Percentiles rank a stretch among this genome's conserved stretches.
Evolutionary conservation across 2,329 filamentous ascomycete species (phyloP).

Genomic region (Anthostomella pinea): DNA sequence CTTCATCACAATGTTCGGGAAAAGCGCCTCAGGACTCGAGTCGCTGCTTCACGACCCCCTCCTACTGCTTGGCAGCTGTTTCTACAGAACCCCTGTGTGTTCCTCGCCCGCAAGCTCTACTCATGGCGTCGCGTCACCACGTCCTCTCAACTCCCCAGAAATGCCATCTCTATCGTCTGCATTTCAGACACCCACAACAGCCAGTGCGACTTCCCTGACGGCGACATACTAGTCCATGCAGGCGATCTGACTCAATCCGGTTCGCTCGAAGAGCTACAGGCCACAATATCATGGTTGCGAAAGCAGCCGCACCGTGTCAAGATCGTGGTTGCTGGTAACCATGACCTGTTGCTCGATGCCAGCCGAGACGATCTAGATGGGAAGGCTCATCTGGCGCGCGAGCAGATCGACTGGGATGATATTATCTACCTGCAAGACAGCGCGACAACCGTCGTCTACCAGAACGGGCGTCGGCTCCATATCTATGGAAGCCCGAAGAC

Average conservation of each 20-base stretch:
- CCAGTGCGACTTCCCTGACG: slow-evolving; percentile 35
- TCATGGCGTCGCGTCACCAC: slow-evolving; percentile 11
- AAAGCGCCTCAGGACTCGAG: slow-evolving; percentile 8
- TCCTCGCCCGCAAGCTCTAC: slow-evolving; percentile 12
- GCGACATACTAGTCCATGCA: slow-evolving; percentile 46
- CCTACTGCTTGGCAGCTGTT: slow-evolving; percentile 16
- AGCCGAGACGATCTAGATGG: slow-evolving; percentile 19
- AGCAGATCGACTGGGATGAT: slow-evolving; percentile 31
- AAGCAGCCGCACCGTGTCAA: slow-evolving; percentile 40
- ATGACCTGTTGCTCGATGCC: slow-evolving; percentile 37
- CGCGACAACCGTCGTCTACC: slow-evolving; percentile 21
- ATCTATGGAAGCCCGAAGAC: slow-evolving; percentile 37
- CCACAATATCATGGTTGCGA: slow-evolving; percentile 40
- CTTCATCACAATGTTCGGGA: slow-evolving; percentile 6
- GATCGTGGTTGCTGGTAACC: slow-evolving; percentile 46
- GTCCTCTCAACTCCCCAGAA: slow-evolving; percentile 8
- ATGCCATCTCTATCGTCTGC: slow-evolving; percentile 34
- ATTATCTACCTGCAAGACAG: slow-evolving; percentile 34
- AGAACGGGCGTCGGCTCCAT: slow-evolving; percentile 29
- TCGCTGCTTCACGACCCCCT: slow-evolving; percentile 11
- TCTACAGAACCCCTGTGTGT: slow-evolving; percentile 10
- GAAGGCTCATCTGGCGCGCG: slow-evolving; percentile 10
- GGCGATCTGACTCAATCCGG: slow-evolving; percentile 47
- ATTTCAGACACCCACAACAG: slow-evolving; percentile 45
- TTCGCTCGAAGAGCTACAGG: slow-evolving; percentile 38